Percentiles rank a stretch among this genome's conserved stretches.
Conservation (phyloP, 2,329 filamentous ascomycete species). For the Colletotrichum sp. region DNA sequence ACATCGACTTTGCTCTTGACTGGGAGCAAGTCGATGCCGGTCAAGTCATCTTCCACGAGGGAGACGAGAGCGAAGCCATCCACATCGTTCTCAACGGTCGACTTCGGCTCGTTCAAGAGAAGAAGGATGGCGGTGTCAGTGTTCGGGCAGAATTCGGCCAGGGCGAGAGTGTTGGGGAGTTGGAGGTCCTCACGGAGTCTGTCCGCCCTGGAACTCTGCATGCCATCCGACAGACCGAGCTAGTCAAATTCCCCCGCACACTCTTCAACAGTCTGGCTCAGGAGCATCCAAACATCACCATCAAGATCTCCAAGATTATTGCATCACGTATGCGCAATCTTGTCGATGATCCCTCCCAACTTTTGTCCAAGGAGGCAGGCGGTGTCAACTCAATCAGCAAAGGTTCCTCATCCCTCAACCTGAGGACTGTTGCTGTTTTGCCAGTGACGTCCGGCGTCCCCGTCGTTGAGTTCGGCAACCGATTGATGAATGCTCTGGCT, state of each 20-base stretch:
- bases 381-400: slow-evolving; percentile 65
- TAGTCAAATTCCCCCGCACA: slow-evolving; percentile 94
- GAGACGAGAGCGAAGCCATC: slow-evolving; percentile 96
- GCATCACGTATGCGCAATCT: slow-evolving; percentile 91
- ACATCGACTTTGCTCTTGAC: slow-evolving; percentile 97
- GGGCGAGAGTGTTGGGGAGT: slow-evolving; percentile 94
- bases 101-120: slow-evolving; percentile 82
- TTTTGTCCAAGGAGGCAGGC: slow-evolving; percentile 66
- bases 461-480: slow-evolving; percentile 92
- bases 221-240: slow-evolving; percentile 93
- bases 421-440: slow-evolving; percentile 89
- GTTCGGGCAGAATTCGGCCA: slow-evolving; percentile 94
- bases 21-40: slow-evolving; percentile 98
- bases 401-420: slow-evolving; percentile 85
- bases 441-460: slow-evolving; percentile 91
- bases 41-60: slow-evolving; percentile 91
- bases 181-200: slow-evolving; percentile 96
- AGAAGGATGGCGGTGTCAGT: slow-evolving; percentile 78
- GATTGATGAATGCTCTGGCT: slow-evolving; percentile 82
- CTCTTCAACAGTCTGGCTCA: slow-evolving; percentile 97
- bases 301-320: slow-evolving; percentile 99
- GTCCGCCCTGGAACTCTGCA: slow-evolving; percentile 89
- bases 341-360: slow-evolving; percentile 78
- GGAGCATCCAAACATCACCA: slow-evolving; percentile 97
- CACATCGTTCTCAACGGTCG: slow-evolving; percentile 97